Percentiles rank a stretch among this genome's conserved stretches.
Conservation (phyloP, 352 stramenopile genomes). For the Phytophthora rubi region DNA sequence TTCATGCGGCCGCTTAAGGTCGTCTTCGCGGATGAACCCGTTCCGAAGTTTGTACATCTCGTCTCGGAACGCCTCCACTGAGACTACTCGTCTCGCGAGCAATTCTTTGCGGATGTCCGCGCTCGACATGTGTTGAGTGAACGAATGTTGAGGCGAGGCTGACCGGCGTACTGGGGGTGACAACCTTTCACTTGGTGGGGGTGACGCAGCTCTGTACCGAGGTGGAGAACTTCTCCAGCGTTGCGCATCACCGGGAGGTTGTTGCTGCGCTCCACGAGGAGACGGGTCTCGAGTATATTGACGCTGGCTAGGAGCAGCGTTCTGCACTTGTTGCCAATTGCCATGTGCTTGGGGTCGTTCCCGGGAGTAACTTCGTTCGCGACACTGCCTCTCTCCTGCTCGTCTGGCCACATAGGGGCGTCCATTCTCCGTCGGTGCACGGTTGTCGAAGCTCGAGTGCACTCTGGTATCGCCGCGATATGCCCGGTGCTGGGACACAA, state of each 20-base stretch:
- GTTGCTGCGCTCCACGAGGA: slow-evolving; percentile 1
- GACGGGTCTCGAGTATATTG: slow-evolving; percentile 2
- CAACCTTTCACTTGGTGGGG: slow-evolving; percentile 11
- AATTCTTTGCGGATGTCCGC: slow-evolving; percentile 17
- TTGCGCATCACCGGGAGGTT: neutral
- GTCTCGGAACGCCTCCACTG: slow-evolving; percentile 35
- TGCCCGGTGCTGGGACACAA: neutral
- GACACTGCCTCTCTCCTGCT: neutral
- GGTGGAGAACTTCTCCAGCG: slow-evolving; percentile 14
- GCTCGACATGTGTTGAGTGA: neutral
- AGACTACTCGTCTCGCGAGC: slow-evolving; percentile 35
- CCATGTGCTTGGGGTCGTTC: slow-evolving; percentile 11
- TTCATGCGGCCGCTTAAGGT: slow-evolving; percentile 32
- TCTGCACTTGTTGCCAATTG: neutral
- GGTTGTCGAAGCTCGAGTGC: neutral
- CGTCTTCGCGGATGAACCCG: slow-evolving; percentile 31
- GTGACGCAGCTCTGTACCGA: slow-evolving; percentile 12
- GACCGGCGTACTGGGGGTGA: slow-evolving; percentile 10
- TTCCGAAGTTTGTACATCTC: slow-evolving; percentile 37
- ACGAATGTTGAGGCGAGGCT: slow-evolving; percentile 10
- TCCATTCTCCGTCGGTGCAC: slow-evolving; percentile 10
- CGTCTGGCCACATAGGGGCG: slow-evolving; percentile 2
- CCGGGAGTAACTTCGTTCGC: slow-evolving; percentile 21
- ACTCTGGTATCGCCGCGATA: slow-evolving; percentile 3
- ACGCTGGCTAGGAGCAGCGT: neutral